A percentile compares a stretch with the other conserved stretches of the same genome.
Evolutionary conservation across 2,329 filamentous ascomycete species (phyloP).

Genomic region (Fusarium coicis): DNA sequence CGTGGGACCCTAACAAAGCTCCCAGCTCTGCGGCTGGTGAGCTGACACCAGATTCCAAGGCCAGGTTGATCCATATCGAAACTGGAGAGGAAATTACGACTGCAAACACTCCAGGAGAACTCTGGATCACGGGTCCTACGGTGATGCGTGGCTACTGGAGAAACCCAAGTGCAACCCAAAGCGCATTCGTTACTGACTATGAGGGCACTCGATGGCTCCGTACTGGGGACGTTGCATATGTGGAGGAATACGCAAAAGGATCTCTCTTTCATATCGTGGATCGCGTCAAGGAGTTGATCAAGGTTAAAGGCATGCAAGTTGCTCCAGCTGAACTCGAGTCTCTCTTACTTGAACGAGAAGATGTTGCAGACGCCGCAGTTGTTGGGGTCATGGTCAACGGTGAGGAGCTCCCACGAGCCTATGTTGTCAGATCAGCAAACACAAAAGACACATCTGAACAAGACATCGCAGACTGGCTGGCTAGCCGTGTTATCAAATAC

Average conservation of each 20-base stretch:
- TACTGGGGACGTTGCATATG: slow-evolving; percentile 79
- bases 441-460: slow-evolving; percentile 33
- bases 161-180: slow-evolving; percentile 73
- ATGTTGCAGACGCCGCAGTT: slow-evolving; percentile 71
- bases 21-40: slow-evolving; percentile 43
- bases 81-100: slow-evolving; percentile 62
- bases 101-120: slow-evolving; percentile 70
- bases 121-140: slow-evolving; percentile 78
- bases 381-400: slow-evolving; percentile 67
- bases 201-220: slow-evolving; percentile 73
- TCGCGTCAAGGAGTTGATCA: slow-evolving; percentile 74
- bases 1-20: slow-evolving; percentile 72
- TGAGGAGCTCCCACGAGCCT: slow-evolving; percentile 71
- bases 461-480: slow-evolving; percentile 73
- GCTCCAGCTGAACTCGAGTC: slow-evolving; percentile 63
- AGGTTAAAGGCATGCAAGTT: slow-evolving; percentile 69
- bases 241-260: slow-evolving; percentile 66
- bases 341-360: slow-evolving; percentile 51
- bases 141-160: slow-evolving; percentile 83
- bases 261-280: slow-evolving; percentile 75
- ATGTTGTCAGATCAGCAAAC: slow-evolving; percentile 58
- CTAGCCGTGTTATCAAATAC: slow-evolving; percentile 68
- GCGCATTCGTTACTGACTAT: slow-evolving; percentile 60
- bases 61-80: slow-evolving; percentile 70
- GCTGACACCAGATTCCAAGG: slow-evolving; percentile 59